phyloP scores from a whole-genome alignment of 2,329 filamentous ascomycete species.

The Truncatella angustata region DNA sequence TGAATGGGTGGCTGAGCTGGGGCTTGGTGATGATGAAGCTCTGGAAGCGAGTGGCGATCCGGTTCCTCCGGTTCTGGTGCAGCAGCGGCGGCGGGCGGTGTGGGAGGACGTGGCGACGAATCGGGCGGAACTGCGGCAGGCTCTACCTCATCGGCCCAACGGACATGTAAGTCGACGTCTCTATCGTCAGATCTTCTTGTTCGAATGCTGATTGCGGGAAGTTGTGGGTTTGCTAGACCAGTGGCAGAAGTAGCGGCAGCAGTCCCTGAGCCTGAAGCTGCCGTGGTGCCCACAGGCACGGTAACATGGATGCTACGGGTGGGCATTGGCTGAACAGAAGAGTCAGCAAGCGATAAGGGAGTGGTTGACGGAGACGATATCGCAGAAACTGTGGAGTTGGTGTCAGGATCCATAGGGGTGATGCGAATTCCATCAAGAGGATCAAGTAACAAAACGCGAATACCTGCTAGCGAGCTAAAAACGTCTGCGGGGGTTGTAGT shows the following conservation, averaged over 20 bases:
- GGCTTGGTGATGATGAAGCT: not conserved
- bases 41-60: not conserved
- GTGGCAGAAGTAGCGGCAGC: not conserved
- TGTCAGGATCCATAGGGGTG: not conserved
- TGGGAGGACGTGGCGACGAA: not conserved
- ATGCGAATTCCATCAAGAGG: not conserved
- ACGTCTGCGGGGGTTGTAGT: not conserved
- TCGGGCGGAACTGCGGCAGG: not conserved
- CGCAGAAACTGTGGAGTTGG: too few species aligned
- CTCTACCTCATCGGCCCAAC: conserved; percentile 1
- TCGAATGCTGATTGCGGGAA: not conserved
- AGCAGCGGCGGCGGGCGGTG: not conserved
- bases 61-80: not conserved
- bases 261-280: too few species aligned
- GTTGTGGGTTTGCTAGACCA: not conserved
- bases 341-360: too few species aligned
- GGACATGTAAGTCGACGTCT: conserved; percentile 4
- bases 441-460: not conserved
- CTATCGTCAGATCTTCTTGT: not conserved
- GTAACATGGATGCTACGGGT: not conserved
- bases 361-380: too few species aligned
- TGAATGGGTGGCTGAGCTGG: not conserved
- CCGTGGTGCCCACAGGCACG: not conserved
- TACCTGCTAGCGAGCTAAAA: too few species aligned
- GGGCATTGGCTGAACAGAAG: too few species aligned